These are phyloP conservation scores for Rhodotorula sp. DNA, from an alignment of 1,284 basidiomycete species.

Conservation along the genomic window DNA sequence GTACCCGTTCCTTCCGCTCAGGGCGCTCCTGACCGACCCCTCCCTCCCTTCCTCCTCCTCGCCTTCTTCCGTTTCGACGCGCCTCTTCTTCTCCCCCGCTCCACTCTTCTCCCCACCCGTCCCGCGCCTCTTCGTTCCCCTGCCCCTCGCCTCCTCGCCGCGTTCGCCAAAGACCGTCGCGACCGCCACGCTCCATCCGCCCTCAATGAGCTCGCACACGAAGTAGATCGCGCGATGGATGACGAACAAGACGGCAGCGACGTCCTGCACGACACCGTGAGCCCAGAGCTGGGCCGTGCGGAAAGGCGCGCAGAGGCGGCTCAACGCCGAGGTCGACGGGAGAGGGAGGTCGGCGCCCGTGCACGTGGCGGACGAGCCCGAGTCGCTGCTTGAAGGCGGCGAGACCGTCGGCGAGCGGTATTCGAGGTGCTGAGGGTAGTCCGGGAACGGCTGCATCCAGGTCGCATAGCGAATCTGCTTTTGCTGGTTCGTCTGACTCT, in stretches of 20 bases:
- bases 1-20: not conserved
- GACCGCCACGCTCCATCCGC: not conserved
- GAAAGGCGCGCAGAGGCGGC: not conserved
- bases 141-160: not conserved
- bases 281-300: too few species aligned
- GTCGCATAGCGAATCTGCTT: too few species aligned
- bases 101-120: too few species aligned
- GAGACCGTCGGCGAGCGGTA: too few species aligned
- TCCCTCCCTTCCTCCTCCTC: not conserved
- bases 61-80: too few species aligned
- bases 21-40: not conserved
- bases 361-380: not conserved
- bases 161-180: not conserved
- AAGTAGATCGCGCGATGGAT: not conserved
- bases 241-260: not conserved
- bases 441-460: too few species aligned
- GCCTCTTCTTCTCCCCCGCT: too few species aligned
- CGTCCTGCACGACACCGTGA: not conserved
- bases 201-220: not conserved
- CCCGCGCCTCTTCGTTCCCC: too few species aligned
- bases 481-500: too few species aligned
- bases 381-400: not conserved
- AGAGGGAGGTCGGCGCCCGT: not conserved
- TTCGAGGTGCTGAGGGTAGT: too few species aligned
- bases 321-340: not conserved